Conservation (phyloP, 2,329 filamentous ascomycete species). For the Colletotrichum filicis region DNA sequence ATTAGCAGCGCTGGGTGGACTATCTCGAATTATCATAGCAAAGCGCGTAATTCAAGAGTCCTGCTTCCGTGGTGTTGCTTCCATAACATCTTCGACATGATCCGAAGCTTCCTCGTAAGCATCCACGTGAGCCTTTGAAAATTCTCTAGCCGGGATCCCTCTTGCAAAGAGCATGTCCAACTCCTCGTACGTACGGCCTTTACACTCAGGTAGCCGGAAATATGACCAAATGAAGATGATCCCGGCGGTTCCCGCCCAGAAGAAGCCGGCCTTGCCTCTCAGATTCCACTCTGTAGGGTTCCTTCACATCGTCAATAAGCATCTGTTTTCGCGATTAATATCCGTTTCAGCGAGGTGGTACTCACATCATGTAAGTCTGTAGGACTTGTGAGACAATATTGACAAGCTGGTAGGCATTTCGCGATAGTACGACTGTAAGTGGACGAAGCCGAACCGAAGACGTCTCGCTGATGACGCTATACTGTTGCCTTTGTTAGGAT, state of each 20-base stretch:
- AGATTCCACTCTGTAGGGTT: constrained; percentile 50
- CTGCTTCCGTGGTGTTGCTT: constrained; percentile 1
- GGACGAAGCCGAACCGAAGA: constrained; percentile 56
- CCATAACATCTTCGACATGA: constrained; percentile 7
- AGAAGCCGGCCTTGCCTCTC: constrained; percentile 54
- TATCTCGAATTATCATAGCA: not conserved
- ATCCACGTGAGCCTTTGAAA: constrained; percentile 47
- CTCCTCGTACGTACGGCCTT: constrained; percentile 62
- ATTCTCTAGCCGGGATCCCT: constrained; percentile 51
- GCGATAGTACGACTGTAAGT: constrained; percentile 56
- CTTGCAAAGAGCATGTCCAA: constrained; percentile 63
- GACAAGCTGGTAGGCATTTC: constrained; percentile 51
- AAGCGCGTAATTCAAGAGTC: not conserved
- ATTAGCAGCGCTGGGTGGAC: not conserved
- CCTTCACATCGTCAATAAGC: not conserved
- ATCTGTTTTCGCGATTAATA: not conserved
- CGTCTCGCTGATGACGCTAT: constrained; percentile 56
- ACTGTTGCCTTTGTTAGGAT: constrained; percentile 35
- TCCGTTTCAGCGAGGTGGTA: not conserved
- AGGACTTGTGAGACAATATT: constrained; percentile 51
- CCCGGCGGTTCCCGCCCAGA: constrained; percentile 55
- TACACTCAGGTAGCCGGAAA: constrained; percentile 63
- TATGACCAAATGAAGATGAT: constrained; percentile 59
- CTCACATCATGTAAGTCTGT: constrained; percentile 46
- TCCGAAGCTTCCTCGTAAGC: constrained; percentile 13